Evolutionary conservation across 495 filamentous ascomycete genomes (phyloP).

Genomic region (Trichocladium antarcticum): DNA sequence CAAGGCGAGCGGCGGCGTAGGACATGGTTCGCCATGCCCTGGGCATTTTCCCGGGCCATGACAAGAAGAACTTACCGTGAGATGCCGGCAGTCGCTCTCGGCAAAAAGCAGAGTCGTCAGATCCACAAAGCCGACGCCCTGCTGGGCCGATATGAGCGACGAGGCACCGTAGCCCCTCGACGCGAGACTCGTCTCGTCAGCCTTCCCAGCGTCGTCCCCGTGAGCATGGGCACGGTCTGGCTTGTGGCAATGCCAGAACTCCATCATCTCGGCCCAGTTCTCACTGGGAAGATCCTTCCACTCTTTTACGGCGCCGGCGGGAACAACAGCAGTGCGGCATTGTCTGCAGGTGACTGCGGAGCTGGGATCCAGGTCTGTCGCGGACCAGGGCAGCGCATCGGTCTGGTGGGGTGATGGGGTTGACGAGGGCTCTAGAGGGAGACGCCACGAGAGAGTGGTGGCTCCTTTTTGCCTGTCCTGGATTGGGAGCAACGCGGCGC

Average conservation of each 20-base stretch:
- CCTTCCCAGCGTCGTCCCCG: constrained; percentile 18
- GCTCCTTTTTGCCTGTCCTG: constrained; percentile 19
- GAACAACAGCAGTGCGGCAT: constrained; percentile 44
- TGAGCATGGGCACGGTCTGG: constrained; percentile 33
- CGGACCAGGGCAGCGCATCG: constrained; percentile 56
- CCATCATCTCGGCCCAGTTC: constrained; percentile 99
- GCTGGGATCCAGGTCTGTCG: constrained; percentile 44
- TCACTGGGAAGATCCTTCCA: constrained; percentile 96
- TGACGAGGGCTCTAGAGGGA: constrained; percentile 40
- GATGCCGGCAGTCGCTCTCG: constrained; percentile 48
- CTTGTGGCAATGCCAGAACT: constrained; percentile 99
- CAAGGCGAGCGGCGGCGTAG: too few species aligned
- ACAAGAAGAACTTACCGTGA: constrained; percentile 48
- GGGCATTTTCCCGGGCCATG: too few species aligned
- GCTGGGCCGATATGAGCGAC: constrained; percentile 51
- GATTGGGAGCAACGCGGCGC: constrained; percentile 28
- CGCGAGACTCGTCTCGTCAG: constrained; percentile 35
- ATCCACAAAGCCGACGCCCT: constrained; percentile 66
- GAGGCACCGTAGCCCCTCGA: constrained; percentile 66
- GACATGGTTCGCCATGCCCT: too few species aligned
- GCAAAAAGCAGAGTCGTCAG: constrained; percentile 61
- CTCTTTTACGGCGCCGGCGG: constrained; percentile 31
- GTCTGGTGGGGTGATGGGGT: constrained; percentile 17
- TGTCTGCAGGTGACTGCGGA: constrained; percentile 52
- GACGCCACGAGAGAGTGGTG: constrained; percentile 55